Base-by-base conservation (phyloP, 768 basidiomycete genomes). In the Clavaria fumosa region DNA sequence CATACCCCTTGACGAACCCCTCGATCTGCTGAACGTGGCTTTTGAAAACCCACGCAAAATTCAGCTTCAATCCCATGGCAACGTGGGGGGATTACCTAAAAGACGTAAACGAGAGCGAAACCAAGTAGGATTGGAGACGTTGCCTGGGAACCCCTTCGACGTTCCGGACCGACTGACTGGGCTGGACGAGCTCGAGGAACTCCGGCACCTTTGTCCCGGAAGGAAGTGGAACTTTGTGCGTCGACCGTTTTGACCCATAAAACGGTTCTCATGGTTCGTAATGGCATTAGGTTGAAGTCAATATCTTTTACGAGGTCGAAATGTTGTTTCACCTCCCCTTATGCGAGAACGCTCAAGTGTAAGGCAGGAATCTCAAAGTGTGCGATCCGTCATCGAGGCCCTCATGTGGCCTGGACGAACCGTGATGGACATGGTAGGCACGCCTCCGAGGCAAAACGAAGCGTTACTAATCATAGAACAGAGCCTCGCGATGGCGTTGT, bases 21-120 rank as follows among this genome's bases (percentile, higher is more conserved):
- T 96, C 35, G 91, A 96, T 50, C 60, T 96, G 1, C 62, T 96
- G 5, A 95, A 95, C 48, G 86, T 96, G 4, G 85, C 86, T 1
- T 96, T 96, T 46, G 89, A 96, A 52, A 95, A 95, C 50, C 89
- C 89, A n/a, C 71, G 86, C 4, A 80, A 82, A 49, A 57, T 81
- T 10, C 62, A 61, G 31, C 51, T 64, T 3, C 61, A 67, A 42
- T 43, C 58, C 15, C 62, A 64, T 34, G 66, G 68, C 9, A 71
- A 72, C 43, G 42, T 54, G 21, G 63, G 61, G 11, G 61, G 60
- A 1, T 47, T 63, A n/a, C 51, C 61, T 9, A 70, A 65, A 44
- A 63, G 54, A 49, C 60, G 66, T 42, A 62, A 57, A 50, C 64
- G 55, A 47, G 48, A 45, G 38, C 22, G 38, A 5, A 21, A 12